phyloP scores from a whole-genome alignment of 306 rosid genomes.

The Acacia acuminata region DNA sequence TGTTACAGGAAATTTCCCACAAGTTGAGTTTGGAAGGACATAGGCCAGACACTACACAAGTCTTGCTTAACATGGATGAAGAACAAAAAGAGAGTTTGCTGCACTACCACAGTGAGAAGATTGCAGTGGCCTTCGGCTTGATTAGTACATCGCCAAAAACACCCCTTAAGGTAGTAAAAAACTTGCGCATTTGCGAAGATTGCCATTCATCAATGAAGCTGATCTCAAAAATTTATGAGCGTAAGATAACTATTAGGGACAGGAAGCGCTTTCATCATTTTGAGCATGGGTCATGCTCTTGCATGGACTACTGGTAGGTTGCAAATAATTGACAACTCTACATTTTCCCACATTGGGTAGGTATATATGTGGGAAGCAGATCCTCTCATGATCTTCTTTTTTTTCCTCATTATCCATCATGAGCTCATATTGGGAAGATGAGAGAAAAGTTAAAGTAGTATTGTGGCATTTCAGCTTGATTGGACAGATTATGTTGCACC shows the following conservation, averaged over 20 bases:
- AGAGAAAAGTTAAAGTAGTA: too few species aligned
- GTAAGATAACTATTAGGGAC: conserved; percentile 62
- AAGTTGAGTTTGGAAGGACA: conserved; percentile 56
- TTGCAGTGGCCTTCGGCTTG: conserved; percentile 82
- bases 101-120: conserved; percentile 80
- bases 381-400: too few species aligned
- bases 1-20: conserved; percentile 61
- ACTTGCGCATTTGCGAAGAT: conserved; percentile 73
- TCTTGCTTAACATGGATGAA: conserved; percentile 68
- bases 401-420: too few species aligned
- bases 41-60: conserved; percentile 56
- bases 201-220: conserved; percentile 75
- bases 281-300: conserved; percentile 72
- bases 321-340: background rate
- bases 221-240: conserved; percentile 60
- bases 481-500: too few species aligned
- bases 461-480: too few species aligned
- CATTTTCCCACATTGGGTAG: background rate
- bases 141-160: conserved; percentile 56
- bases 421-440: too few species aligned
- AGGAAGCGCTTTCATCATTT: conserved; percentile 87
- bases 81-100: conserved; percentile 54
- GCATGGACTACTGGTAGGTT: conserved; percentile 81
- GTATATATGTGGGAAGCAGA: background rate
- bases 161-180: conserved; percentile 60